Base-by-base conservation (phyloP, 495 filamentous ascomycete genomes). In the Rhypophila decipiens region DNA sequence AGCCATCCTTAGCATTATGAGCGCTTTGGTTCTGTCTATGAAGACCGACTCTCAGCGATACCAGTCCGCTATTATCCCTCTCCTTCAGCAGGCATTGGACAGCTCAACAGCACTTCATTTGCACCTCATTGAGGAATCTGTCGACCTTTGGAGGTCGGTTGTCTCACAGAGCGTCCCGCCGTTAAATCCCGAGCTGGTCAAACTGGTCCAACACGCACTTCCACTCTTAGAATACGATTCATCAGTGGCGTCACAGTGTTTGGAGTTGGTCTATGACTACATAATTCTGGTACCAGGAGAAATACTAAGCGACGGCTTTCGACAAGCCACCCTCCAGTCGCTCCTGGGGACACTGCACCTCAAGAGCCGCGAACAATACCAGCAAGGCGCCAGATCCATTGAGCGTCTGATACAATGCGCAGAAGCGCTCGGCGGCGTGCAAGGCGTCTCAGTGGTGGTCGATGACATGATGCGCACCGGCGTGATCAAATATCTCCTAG, bases 101-200 rank as follows among this genome's bases (percentile, higher is more conserved):
- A 81, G 85, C 3, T 79, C 77, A n/a, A 90, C 87, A 4, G 80
- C 90, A 24, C 80, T 84, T 23, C 80, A 86, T 51, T 61, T 94
- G 5, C 93, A 95, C 57, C 82, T 97, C 7, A 75, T 95, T 10
- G 93, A 97, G 48, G 93, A 98, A 56, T 87, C 89, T 0, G 71
- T 98, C 11, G 89, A 96, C 24, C 77, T 98, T 19, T 96, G 89
- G 89, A 72, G 77, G 15, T 73, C 83, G 1, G 77, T 95, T n/a
- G 61, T 96, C 20, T 67, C 70, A 40, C 83, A 93, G 52, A 87
- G 84, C 17, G 74, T 77, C 4, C 63, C 77, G 4, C 84, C 87
- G 1, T 71, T 86, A 11, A 76, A 81, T 2, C 68, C 74, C 1
- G 83, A 83, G 3, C 71, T 95, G 13, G 64, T 90, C 4, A 70